Evolutionary conservation across 108 stramenopile genomes (phyloP).

Genomic region (Stephanodiscus minutulus): DNA sequence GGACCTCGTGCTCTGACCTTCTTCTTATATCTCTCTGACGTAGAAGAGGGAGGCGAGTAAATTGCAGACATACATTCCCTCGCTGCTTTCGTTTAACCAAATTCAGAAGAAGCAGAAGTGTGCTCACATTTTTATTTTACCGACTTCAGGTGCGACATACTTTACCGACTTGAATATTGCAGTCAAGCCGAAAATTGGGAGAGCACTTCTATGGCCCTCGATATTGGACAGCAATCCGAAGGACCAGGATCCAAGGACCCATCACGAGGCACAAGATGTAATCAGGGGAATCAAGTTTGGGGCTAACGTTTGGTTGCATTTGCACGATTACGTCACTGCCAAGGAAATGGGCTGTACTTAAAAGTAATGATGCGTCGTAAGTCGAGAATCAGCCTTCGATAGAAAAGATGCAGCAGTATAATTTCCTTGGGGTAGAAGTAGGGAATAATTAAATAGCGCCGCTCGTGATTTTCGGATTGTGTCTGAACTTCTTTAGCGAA

Average conservation of each 20-base stretch:
- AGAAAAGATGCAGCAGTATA: too few species aligned
- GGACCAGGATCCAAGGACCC: conserved; percentile 49
- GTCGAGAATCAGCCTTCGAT: too few species aligned
- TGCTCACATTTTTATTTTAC: neutral
- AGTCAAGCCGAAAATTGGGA: conserved; percentile 46
- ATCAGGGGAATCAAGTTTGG: conserved; percentile 60
- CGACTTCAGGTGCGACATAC: conserved; percentile 18
- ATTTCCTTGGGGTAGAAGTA: too few species aligned
- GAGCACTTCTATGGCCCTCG: conserved; percentile 64
- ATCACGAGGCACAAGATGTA: conserved; percentile 64
- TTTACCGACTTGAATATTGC: conserved; percentile 41
- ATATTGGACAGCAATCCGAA: conserved; percentile 53
- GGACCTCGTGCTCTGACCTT: conserved; percentile 84
- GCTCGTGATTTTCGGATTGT: too few species aligned
- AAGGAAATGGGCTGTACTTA: conserved; percentile 30
- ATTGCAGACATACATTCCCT: neutral
- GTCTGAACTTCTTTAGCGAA: too few species aligned
- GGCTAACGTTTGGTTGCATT: conserved; percentile 68
- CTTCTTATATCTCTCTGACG: conserved; percentile 77
- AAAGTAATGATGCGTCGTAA: neutral
- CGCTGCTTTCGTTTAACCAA: neutral
- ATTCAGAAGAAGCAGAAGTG: neutral
- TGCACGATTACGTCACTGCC: conserved; percentile 40
- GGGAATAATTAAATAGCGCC: too few species aligned
- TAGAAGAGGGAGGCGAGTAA: conserved; percentile 69